phyloP scores from a whole-genome alignment of 257 asterid species.

The Solanum verrucosum region DNA sequence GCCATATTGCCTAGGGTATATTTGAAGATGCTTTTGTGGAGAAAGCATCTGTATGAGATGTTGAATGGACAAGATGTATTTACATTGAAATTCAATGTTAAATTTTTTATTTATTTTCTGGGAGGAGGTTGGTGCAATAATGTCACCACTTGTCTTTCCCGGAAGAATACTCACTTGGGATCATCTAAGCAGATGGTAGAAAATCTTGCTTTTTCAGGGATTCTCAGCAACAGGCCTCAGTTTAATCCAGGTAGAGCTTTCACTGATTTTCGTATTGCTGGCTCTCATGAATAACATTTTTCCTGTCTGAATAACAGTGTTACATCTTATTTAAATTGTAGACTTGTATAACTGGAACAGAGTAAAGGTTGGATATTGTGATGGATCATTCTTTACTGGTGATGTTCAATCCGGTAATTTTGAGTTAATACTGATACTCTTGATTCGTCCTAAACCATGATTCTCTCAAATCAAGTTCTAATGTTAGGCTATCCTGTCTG shows the following conservation, averaged over 20 bases:
- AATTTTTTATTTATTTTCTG: slow-evolving; percentile 15
- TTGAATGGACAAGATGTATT: neutral
- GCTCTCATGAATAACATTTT: neutral
- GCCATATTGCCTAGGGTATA: neutral
- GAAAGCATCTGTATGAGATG: neutral
- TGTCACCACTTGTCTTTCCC: slow-evolving; percentile 37
- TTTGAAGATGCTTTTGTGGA: neutral
- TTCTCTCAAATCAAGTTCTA: neutral
- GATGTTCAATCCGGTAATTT: slow-evolving; percentile 59
- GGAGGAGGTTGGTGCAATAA: slow-evolving; percentile 98
- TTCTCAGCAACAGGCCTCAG: slow-evolving; percentile 48
- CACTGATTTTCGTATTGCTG: neutral
- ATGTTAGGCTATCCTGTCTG: slow-evolving; percentile 73
- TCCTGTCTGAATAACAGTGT: neutral
- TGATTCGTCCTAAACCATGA: neutral
- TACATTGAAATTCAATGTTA: neutral
- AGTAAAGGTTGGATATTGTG: slow-evolving; percentile 73
- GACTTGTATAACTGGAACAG: slow-evolving; percentile 86
- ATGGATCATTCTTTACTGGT: slow-evolving; percentile 87
- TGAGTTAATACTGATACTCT: neutral
- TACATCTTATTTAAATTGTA: slow-evolving; percentile 4
- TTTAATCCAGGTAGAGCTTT: slow-evolving; percentile 60
- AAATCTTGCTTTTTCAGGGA: slow-evolving; percentile 55
- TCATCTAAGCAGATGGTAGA: slow-evolving; percentile 64
- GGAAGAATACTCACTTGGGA: slow-evolving; percentile 37